Evolutionary conservation across 1,284 basidiomycete species (phyloP).

Genomic region (Naganishia liquefaciens): DNA sequence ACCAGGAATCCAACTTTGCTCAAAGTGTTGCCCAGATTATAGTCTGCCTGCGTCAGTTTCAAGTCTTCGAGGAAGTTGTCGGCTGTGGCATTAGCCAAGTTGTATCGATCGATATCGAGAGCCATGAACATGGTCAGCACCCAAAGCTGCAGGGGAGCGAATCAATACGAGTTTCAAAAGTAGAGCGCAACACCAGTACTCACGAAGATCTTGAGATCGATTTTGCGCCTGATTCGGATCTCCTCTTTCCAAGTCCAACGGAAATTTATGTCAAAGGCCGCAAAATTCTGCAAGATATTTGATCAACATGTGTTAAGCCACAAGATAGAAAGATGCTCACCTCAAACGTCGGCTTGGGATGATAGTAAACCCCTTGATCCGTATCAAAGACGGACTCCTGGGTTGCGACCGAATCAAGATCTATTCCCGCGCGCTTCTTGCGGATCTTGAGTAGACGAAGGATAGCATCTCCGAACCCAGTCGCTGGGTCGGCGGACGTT

Average conservation of each 20-base stretch:
- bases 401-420: constrained; percentile 60
- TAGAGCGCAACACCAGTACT: neutral
- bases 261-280: constrained; percentile 62
- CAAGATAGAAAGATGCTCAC: neutral
- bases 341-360: constrained; percentile 28
- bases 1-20: constrained; percentile 65
- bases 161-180: neutral
- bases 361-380: constrained; percentile 54
- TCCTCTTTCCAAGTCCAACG: constrained; percentile 72
- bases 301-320: neutral
- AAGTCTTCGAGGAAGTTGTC: constrained; percentile 69
- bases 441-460: constrained; percentile 27
- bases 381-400: constrained; percentile 61
- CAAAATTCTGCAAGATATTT: constrained; percentile 37
- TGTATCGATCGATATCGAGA: constrained; percentile 57
- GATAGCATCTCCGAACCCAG: constrained; percentile 28
- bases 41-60: constrained; percentile 32
- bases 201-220: constrained; percentile 64
- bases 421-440: constrained; percentile 34
- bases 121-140: constrained; percentile 66
- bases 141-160: constrained; percentile 52
- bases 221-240: constrained; percentile 62
- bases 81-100: constrained; percentile 62
- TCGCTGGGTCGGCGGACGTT: constrained; percentile 19
- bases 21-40: constrained; percentile 63